Evolutionary conservation across 768 basidiomycete genomes (phyloP).

Genomic region (Pholiota microspora): DNA sequence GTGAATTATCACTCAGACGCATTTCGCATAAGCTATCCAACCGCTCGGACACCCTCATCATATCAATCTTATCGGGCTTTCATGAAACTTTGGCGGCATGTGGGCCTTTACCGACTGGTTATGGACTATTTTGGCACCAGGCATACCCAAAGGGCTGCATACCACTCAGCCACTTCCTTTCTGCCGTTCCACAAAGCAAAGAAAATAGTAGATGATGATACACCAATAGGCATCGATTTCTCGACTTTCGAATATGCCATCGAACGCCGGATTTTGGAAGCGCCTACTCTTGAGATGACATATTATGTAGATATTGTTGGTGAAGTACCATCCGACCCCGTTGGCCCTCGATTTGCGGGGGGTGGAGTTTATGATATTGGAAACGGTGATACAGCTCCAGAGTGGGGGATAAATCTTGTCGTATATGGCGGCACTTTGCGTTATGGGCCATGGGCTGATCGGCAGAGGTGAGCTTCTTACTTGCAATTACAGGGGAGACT

Average conservation of each 20-base stretch:
- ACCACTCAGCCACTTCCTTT: conserved; percentile 12
- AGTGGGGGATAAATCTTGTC: conserved; percentile 90
- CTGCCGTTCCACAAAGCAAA: conserved; percentile 23
- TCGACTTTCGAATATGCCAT: conserved; percentile 79
- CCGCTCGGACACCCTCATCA: conserved; percentile 25
- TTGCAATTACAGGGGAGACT: neutral
- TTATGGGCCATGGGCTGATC: conserved; percentile 97
- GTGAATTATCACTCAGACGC: too few relatives aligned
- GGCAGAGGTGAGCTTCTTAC: conserved; percentile 66
- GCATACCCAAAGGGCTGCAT: conserved; percentile 26
- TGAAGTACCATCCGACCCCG: conserved; percentile 50
- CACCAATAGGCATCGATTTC: conserved; percentile 55
- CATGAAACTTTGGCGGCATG: conserved; percentile 53
- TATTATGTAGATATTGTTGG: conserved; percentile 90
- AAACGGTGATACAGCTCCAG: conserved; percentile 84
- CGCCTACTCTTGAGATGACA: conserved; percentile 71
- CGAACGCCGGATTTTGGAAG: conserved; percentile 78
- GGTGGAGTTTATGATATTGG: conserved; percentile 67
- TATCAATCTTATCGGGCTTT: conserved; percentile 40
- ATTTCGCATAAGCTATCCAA: conserved; percentile 37
- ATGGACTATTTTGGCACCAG: conserved; percentile 32
- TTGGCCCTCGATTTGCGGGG: conserved; percentile 17
- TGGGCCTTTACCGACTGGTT: conserved; percentile 42
- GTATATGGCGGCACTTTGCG: conserved; percentile 72
- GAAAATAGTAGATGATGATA: conserved; percentile 49